Percentiles rank a stretch among this genome's conserved stretches.
phyloP scores from a whole-genome alignment of 495 filamentous ascomycete species.

The Thermochaetoides thermophila region DNA sequence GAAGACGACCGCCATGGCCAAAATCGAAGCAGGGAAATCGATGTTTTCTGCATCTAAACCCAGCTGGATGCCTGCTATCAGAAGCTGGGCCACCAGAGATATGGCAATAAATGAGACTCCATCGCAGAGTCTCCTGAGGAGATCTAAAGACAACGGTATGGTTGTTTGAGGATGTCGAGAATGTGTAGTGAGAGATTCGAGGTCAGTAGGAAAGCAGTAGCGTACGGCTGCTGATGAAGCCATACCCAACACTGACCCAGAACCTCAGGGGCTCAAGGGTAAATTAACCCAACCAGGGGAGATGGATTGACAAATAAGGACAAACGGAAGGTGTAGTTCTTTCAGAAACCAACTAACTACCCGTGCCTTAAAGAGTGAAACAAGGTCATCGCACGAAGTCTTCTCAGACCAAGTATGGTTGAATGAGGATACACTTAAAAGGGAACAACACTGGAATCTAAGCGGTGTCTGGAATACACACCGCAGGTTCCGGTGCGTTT shows the following conservation, averaged over 20 bases:
- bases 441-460: constrained; percentile 9
- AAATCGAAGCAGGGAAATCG: constrained; percentile 19
- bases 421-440: constrained; percentile 19
- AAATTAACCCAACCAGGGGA: too few species aligned
- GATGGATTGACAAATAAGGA: too few species aligned
- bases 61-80: constrained; percentile 15
- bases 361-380: constrained; percentile 19
- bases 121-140: constrained; percentile 2
- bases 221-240: constrained; percentile 1
- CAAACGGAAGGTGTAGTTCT: too few species aligned
- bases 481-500: constrained; percentile 18
- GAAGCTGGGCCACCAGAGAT: constrained; percentile 11
- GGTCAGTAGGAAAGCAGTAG: neutral
- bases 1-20: constrained; percentile 19
- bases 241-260: constrained; percentile 6
- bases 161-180: neutral
- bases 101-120: constrained; percentile 10
- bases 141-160: neutral
- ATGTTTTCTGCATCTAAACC: constrained; percentile 6
- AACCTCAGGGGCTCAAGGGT: constrained; percentile 10
- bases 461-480: constrained; percentile 20
- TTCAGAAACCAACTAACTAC: too few species aligned
- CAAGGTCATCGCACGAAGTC: constrained; percentile 9
- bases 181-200: neutral
- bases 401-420: constrained; percentile 1